phyloP scores from a whole-genome alignment of 73 alveolate genomes.

The Durusdinium trenchii region DNA sequence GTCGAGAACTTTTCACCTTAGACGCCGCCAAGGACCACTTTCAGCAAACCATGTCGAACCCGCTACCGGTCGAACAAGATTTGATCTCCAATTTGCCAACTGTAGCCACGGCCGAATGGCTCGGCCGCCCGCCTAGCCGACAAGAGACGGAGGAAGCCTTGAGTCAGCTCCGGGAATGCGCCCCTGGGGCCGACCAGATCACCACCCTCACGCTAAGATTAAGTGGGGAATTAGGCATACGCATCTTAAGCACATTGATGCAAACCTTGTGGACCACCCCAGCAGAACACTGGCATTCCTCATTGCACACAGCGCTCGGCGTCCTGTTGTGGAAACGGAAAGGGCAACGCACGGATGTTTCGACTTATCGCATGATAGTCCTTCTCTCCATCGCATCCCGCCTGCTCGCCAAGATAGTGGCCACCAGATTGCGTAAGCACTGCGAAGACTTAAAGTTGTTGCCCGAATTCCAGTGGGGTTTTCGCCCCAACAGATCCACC shows the following conservation, averaged over 20 bases:
- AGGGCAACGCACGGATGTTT: background rate
- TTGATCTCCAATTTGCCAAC: background rate
- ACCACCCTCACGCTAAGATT: constrained; percentile 2
- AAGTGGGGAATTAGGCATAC: constrained; percentile 36
- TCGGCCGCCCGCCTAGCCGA: background rate
- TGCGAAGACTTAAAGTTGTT: background rate
- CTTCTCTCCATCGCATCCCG: background rate
- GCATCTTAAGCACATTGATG: background rate
- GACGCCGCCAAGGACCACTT: constrained; percentile 1
- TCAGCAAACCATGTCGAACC: background rate
- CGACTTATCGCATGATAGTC: background rate
- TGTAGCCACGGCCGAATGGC: background rate
- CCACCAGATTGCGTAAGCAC: background rate
- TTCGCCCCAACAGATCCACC: background rate
- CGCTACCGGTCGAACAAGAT: background rate
- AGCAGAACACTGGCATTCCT: background rate
- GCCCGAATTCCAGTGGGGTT: constrained; percentile 50
- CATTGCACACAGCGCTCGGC: background rate
- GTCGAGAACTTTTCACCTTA: background rate
- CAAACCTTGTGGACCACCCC: background rate
- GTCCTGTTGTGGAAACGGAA: constrained; percentile 29
- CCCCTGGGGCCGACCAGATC: constrained; percentile 39
- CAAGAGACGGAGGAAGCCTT: constrained; percentile 23
- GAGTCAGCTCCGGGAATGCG: background rate
- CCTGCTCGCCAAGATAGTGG: background rate